Evolutionary conservation across 352 stramenopile genomes (phyloP), one percentile per base, ranked within the genome.

Genomic region (Phytopythium delawarense): DNA sequence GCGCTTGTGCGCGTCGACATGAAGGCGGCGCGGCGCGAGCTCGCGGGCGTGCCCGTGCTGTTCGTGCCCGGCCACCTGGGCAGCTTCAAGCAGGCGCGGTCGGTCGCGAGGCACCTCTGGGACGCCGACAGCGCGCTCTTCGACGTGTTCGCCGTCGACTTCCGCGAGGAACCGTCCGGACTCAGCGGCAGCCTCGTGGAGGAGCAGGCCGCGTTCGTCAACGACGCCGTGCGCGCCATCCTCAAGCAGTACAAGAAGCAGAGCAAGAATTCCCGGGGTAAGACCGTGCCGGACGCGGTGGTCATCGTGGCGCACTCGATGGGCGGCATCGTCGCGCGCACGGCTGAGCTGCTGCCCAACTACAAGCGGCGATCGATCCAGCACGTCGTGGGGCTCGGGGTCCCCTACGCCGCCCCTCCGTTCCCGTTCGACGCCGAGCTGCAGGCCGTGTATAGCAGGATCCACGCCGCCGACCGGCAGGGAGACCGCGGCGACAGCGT

Each of bases 31-130:
- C 77, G 74, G 50, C 57, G 70, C 9, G 58, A 74, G 23, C 72
- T 91, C 50, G 70, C 73, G 30, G 87, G 87, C 46, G 70, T 91
- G 23, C 88, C 88, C 3, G 76, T 96, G 51, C 75, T 96, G 23
- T 96, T 95, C 53, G 37, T 96, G 0, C 87, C 86, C 2, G 88
- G 88, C 1, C 84, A 96, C 61, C 57, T 91, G 59, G 88, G 87
- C 18, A 94, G 87, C 73, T 89, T 89, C 70, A 95, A 94, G 61
- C 86, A 96, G 71, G 78, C 81, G 40, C 84, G 88, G 0, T 95
- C 86, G 25, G 61, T 94, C 39, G 78, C 73, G 20, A 76, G 84
- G n/a, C 84, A 94, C 46, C 65, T 95, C 0, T 84, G 72, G 66
- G 78, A 94, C 64, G 61, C 70, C 16, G 69, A 92, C 58, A 37